phyloP scores from a whole-genome alignment of 2,329 filamentous ascomycete species.

The Davidsoniella australis region DNA sequence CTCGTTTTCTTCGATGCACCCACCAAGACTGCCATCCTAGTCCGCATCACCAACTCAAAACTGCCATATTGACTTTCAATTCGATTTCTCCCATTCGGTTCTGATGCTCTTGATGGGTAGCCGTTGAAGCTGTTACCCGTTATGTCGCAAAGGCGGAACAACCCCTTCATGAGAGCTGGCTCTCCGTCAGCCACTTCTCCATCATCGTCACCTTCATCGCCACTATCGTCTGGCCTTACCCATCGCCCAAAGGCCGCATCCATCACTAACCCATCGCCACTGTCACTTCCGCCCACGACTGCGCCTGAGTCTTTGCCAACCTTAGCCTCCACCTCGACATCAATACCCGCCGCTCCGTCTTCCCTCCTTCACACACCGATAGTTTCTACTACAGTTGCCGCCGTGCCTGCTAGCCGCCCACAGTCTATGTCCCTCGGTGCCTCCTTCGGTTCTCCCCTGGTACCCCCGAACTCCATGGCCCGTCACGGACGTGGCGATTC shows the following conservation, averaged over 20 bases:
- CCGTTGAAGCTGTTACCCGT: no score
- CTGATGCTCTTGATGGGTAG: neutral
- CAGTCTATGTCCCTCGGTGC: slow-evolving; percentile 18
- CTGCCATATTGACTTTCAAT: neutral
- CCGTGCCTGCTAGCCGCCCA: neutral
- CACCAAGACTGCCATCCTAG: no score
- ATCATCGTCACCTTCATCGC: slow-evolving; percentile 18
- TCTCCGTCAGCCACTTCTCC: slow-evolving; percentile 28
- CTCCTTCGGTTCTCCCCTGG: slow-evolving; percentile 26
- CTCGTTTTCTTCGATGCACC: no score
- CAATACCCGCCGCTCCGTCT: neutral
- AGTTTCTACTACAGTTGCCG: neutral
- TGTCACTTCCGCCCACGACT: slow-evolving; percentile 22
- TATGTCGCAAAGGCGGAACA: slow-evolving; percentile 56
- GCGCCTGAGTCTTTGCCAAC: neutral
- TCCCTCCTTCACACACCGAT: neutral
- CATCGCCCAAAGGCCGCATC: slow-evolving; percentile 60
- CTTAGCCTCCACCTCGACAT: neutral
- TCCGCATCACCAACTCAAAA: no score
- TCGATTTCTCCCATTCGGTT: neutral
- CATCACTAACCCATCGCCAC: slow-evolving; percentile 41
- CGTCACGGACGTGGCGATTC: slow-evolving; percentile 41
- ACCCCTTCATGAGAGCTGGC: slow-evolving; percentile 56
- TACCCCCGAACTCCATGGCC: slow-evolving; percentile 21
- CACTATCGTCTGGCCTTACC: slow-evolving; percentile 35